phyloP scores from a whole-genome alignment of 768 basidiomycete genomes.

The Macrocybe gigantea region DNA sequence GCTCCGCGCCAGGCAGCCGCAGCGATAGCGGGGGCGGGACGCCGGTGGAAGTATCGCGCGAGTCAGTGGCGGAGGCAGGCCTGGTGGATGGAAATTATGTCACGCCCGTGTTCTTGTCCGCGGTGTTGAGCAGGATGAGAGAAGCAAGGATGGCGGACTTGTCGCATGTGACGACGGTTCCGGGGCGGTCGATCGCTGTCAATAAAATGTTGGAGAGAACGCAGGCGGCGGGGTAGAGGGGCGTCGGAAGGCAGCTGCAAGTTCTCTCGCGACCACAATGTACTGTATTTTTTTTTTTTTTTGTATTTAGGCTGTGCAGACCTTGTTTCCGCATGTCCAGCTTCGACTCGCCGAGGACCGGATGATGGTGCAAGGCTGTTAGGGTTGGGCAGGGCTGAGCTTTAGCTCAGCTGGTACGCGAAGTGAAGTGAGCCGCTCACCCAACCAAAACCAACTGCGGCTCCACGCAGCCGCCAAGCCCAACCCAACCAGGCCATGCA shows the following conservation, averaged over 20 bases:
- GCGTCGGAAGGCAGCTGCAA: background rate
- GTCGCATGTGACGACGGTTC: slow-evolving; percentile 32
- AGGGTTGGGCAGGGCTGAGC: too few species aligned
- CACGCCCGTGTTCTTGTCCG: slow-evolving; percentile 54
- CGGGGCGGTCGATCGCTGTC: slow-evolving; percentile 45
- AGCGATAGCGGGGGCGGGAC: slow-evolving; percentile 21
- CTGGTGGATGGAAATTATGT: slow-evolving; percentile 30
- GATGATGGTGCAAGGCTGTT: too few species aligned
- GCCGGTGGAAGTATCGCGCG: slow-evolving; percentile 19
- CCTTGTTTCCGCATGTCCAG: too few species aligned
- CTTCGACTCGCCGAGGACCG: too few species aligned
- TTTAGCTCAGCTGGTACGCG: too few species aligned
- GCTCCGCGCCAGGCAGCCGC: slow-evolving; percentile 15
- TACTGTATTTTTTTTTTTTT: too few species aligned
- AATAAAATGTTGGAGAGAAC: slow-evolving; percentile 74
- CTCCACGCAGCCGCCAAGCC: too few species aligned
- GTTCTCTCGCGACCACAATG: background rate
- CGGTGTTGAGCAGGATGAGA: slow-evolving; percentile 59
- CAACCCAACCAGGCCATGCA: too few species aligned
- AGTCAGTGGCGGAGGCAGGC: slow-evolving; percentile 6
- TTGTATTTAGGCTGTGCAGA: too few species aligned
- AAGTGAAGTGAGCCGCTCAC: too few species aligned
- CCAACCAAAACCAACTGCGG: too few species aligned
- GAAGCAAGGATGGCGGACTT: slow-evolving; percentile 56
- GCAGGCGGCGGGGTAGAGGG: slow-evolving; percentile 50